Evolutionary conservation across 1,139 yeast species (phyloP), one percentile per base, ranked within the genome.

Genomic region (Suhomyces panamericanus): DNA sequence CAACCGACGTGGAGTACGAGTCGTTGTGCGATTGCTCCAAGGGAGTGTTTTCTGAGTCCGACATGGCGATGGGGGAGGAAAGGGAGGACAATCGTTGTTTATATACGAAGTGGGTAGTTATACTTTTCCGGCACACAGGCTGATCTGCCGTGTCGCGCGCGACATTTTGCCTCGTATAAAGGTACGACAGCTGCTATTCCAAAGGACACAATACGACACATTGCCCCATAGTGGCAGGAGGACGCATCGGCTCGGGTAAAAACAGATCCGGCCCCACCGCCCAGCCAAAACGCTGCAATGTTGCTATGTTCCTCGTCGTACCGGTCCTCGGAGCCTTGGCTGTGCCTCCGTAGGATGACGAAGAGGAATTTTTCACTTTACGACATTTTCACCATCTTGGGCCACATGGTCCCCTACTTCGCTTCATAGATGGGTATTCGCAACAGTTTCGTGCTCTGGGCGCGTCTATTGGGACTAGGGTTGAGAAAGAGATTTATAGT

Each of bases 41-140:
- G 10, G 47, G 39, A 14, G 41, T 16, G 38, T 12, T 34, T 33
- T 40, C 41, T 24, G 42, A 33, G 29, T 34, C 36, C 6, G 36
- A 24, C 36, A 34, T 34, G 36, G 20, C 36, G 6, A 22, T 34
- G 36, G 26, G 24, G 29, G 12, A 22, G 15, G n/a, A 34, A 6
- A 11, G 12, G 28, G 29, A 34, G 15, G 17, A 27, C 24, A 34
- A 27, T 16, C n/a, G 36, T 34, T 34, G 29, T 34, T 24, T 34
- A 34, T 34, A 34, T 34, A 34, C 24, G 14, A 32, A 20, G 17
- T 32, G 22, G 35, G 27, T 11, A 1, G 13, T 10, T 11, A 20
- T 15, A 10, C 2, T 7, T 11, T n/a, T 22, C 28, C 36, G 13
- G 36, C 28, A 33, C 12, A 33, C 10, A 22, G 10, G 3, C 12